Conservation (phyloP, 2,329 filamentous ascomycete genomes). For the Microdochium nivale region DNA sequence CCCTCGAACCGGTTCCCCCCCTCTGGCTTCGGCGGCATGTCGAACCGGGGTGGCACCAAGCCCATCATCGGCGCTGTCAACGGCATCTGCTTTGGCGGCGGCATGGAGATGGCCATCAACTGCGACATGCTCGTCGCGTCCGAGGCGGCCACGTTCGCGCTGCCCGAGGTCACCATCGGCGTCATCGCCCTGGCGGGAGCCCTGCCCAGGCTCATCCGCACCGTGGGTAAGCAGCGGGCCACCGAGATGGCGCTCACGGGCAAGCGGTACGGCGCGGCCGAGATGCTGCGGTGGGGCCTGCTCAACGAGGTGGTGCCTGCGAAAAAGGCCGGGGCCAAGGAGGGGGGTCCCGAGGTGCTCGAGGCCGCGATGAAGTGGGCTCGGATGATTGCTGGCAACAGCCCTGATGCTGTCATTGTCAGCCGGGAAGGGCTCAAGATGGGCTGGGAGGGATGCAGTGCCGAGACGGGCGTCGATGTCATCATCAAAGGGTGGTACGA, state of each 20-base stretch:
- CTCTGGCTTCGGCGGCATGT: conserved; percentile 57
- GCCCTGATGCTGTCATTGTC: conserved; percentile 70
- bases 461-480: conserved; percentile 51
- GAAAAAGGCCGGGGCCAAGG: conserved; percentile 7
- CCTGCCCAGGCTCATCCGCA: conserved; percentile 55
- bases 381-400: conserved; percentile 51
- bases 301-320: conserved; percentile 55
- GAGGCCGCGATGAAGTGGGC: conserved; percentile 54
- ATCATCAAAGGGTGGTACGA: conserved; percentile 50
- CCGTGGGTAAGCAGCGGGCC: conserved; percentile 60
- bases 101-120: conserved; percentile 69
- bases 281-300: conserved; percentile 58
- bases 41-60: conserved; percentile 60
- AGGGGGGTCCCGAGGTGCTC: conserved; percentile 35
- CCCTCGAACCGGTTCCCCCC: conserved; percentile 22
- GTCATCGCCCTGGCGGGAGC: conserved; percentile 65
- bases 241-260: conserved; percentile 64
- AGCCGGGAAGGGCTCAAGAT: conserved; percentile 61
- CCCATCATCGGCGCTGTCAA: conserved; percentile 72
- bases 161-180: conserved; percentile 65
- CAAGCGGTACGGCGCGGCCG: conserved; percentile 45
- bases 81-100: conserved; percentile 66
- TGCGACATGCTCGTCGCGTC: conserved; percentile 63
- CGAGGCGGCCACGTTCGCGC: conserved; percentile 48
- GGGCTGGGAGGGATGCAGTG: conserved; percentile 63